Percentiles rank a stretch among this genome's conserved stretches.
Evolutionary conservation across 139 green algal genomes (phyloP).

Genomic region (Edaphochlamys debaryana): DNA sequence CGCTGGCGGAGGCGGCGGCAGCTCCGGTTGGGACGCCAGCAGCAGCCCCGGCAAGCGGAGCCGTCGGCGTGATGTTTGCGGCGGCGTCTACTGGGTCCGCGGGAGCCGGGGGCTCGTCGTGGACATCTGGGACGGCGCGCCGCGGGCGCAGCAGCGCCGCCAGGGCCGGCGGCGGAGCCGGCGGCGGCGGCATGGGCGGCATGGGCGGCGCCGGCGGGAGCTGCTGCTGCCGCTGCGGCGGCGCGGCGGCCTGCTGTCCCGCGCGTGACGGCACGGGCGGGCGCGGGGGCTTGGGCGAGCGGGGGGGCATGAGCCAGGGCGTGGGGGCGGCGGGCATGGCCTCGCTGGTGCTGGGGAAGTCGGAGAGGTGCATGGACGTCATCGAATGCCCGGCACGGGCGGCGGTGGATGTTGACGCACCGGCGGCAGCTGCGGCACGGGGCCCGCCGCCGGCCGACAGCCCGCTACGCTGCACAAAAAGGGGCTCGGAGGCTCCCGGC

Average conservation of each 20-base stretch:
- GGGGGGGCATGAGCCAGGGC: not conserved
- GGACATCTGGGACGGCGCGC: too few relatives aligned
- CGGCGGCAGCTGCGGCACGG: not conserved
- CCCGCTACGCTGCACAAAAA: not conserved
- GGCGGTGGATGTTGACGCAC: too few relatives aligned
- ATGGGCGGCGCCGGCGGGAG: not conserved
- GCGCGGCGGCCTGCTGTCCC: not conserved
- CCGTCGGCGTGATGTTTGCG: not conserved
- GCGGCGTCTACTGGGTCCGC: not conserved
- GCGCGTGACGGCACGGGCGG: not conserved
- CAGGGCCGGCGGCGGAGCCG: not conserved
- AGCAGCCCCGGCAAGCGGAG: not conserved
- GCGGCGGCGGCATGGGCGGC: not conserved
- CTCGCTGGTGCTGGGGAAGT: too few relatives aligned
- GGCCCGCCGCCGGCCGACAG: not conserved
- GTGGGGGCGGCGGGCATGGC: not conserved
- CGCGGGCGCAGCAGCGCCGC: not conserved
- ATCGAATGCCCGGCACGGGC: too few relatives aligned
- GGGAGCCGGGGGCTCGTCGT: too few relatives aligned
- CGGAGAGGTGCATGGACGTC: too few relatives aligned
- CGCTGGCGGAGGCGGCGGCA: too few relatives aligned
- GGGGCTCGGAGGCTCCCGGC: not conserved
- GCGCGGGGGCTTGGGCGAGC: not conserved
- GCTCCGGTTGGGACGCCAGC: not conserved
- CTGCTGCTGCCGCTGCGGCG: not conserved